These are phyloP conservation scores for Nyctanthes arbortristis DNA, from an alignment of 257 asterid genomes.

Conservation along the genomic window DNA sequence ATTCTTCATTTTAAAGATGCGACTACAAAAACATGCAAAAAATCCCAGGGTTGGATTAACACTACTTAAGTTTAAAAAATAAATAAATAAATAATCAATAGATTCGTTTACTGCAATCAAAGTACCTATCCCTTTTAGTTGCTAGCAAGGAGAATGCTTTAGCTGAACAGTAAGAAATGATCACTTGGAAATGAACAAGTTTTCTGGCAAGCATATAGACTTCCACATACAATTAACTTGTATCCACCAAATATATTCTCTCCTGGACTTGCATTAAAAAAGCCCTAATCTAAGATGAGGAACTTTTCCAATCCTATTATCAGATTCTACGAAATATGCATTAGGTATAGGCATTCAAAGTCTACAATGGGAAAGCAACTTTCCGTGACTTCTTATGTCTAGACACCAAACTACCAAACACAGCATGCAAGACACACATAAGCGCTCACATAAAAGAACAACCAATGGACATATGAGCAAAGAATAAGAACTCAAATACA, in stretches of 20 bases:
- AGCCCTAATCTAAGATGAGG: background rate
- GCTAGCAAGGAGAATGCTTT: conserved; percentile 6
- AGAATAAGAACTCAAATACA: background rate
- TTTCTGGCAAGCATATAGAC: background rate
- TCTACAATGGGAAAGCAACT: background rate
- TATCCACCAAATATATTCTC: background rate
- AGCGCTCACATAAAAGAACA: too few species aligned
- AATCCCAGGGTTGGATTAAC: too few species aligned
- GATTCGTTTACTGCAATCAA: background rate
- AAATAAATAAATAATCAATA: too few species aligned
- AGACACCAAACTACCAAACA: background rate
- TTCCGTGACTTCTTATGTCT: background rate
- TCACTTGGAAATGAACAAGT: conserved; percentile 7
- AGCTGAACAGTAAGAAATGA: conserved; percentile 15
- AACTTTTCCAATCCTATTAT: conserved; percentile 1
- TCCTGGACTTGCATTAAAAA: background rate
- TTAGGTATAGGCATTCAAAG: background rate
- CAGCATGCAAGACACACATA: background rate
- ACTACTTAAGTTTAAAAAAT: too few species aligned
- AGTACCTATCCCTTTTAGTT: background rate
- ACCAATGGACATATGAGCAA: background rate
- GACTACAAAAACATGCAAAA: too few species aligned
- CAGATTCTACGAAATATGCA: background rate
- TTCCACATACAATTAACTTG: background rate
- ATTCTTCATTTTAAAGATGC: too few species aligned